Conservation (phyloP, 78 protist species). For the Chrysochromulina parva region DNA sequence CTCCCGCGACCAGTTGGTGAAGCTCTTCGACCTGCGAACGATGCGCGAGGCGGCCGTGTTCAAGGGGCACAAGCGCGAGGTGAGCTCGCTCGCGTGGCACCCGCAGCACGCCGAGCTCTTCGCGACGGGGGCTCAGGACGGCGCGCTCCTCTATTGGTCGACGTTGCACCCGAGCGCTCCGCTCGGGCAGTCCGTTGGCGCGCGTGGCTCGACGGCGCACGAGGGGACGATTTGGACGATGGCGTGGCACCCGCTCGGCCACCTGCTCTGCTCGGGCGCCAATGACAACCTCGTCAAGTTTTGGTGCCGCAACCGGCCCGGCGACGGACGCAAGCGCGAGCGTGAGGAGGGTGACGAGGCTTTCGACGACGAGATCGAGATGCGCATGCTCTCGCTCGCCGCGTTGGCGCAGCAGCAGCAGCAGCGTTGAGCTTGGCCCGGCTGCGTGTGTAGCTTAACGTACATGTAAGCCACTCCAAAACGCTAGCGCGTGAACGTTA, state of each 20-base stretch:
- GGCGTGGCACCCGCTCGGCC: slow-evolving; percentile 96
- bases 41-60: slow-evolving; percentile 75
- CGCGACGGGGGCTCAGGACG: slow-evolving; percentile 83
- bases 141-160: slow-evolving; percentile 75
- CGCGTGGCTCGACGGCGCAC: slow-evolving; percentile 60
- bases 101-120: slow-evolving; percentile 80
- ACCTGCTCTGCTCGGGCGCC: slow-evolving; percentile 73
- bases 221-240: slow-evolving; percentile 75
- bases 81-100: slow-evolving; percentile 81
- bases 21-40: slow-evolving; percentile 83
- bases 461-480: too few relatives aligned
- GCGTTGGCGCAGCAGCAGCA: too few relatives aligned
- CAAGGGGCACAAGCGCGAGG: slow-evolving; percentile 83
- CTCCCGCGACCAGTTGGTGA: slow-evolving; percentile 74
- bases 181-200: slow-evolving; percentile 12
- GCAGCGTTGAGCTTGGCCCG: too few relatives aligned
- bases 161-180: background rate
- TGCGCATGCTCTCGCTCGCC: too few relatives aligned
- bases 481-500: too few relatives aligned
- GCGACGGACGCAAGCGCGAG: too few relatives aligned
- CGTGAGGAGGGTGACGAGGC: too few relatives aligned
- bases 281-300: slow-evolving; percentile 84
- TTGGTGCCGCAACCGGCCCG: slow-evolving; percentile 81
- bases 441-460: too few relatives aligned
- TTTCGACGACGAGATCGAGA: too few relatives aligned